These are phyloP conservation scores for Voacanga thouarsii DNA, from an alignment of 257 asterid genomes.

Conservation along the genomic window DNA sequence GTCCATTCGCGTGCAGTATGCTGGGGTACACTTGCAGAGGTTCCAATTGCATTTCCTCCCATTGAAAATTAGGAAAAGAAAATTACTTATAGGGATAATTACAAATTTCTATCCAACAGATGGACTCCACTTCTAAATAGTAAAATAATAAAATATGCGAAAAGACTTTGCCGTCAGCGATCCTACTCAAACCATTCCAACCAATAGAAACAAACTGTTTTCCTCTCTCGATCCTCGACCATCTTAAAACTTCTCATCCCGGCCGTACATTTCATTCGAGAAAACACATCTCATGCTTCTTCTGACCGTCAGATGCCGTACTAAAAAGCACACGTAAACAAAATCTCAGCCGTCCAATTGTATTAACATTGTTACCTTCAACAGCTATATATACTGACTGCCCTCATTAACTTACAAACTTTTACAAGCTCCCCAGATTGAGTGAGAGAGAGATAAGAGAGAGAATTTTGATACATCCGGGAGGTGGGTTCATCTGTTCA, in stretches of 20 bases:
- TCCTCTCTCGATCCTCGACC: conserved; percentile 39
- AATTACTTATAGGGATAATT: too few relatives aligned
- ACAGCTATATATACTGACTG: conserved; percentile 34
- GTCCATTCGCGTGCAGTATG: too few relatives aligned
- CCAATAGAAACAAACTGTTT: conserved; percentile 36
- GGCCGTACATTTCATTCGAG: conserved; percentile 39
- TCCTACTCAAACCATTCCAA: conserved; percentile 11
- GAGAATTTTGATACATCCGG: not conserved
- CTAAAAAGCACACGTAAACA: conserved; percentile 30
- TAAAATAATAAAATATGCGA: not conserved
- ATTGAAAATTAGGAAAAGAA: too few relatives aligned
- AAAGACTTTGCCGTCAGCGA: not conserved
- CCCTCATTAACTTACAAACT: fast-evolving
- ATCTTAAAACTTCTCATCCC: conserved; percentile 25
- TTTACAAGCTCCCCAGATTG: conserved; percentile 15
- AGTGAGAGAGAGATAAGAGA: conserved; percentile 7
- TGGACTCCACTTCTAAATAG: not conserved
- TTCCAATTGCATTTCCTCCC: too few relatives aligned
- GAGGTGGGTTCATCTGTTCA: conserved; percentile 23
- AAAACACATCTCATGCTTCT: conserved; percentile 50
- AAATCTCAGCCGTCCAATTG: conserved; percentile 48
- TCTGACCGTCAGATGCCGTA: conserved; percentile 45
- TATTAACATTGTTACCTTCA: conserved; percentile 8
- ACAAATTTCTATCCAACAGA: too few relatives aligned
- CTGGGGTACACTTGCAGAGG: too few relatives aligned